phyloP scores from a whole-genome alignment of 2,329 filamentous ascomycete species.

The Didymella pinodella region DNA sequence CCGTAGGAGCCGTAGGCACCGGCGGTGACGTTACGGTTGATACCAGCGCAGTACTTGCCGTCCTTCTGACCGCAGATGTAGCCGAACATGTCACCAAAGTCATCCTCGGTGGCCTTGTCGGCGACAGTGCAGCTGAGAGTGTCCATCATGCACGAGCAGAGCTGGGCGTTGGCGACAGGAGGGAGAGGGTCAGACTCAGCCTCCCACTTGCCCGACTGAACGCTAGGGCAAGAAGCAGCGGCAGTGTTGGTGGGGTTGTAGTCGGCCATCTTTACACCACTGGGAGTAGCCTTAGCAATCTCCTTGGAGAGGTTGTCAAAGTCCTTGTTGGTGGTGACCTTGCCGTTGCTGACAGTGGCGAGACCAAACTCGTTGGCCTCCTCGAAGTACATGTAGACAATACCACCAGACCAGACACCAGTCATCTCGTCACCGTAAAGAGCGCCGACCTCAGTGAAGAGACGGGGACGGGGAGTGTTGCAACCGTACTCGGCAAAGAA shows the following conservation, averaged over 20 bases:
- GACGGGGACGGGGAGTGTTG: slow-evolving; percentile 76
- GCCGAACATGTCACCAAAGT: slow-evolving; percentile 74
- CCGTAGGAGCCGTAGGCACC: slow-evolving; percentile 79
- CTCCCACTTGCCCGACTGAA: slow-evolving; percentile 69
- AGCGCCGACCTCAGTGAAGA: slow-evolving; percentile 83
- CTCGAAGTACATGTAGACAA: slow-evolving; percentile 99
- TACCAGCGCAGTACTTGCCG: slow-evolving; percentile 69
- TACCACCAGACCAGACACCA: slow-evolving; percentile 88
- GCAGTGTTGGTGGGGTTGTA: slow-evolving; percentile 80
- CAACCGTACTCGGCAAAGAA: slow-evolving; percentile 99
- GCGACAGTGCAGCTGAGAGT: slow-evolving; percentile 75
- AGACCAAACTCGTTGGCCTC: slow-evolving; percentile 90
- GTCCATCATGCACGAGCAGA: slow-evolving; percentile 87
- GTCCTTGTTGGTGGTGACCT: slow-evolving; percentile 68
- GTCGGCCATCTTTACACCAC: slow-evolving; percentile 67
- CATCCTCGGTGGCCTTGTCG: slow-evolving; percentile 61
- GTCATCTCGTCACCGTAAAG: slow-evolving; percentile 86
- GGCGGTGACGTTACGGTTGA: slow-evolving; percentile 70
- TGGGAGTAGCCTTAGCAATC: slow-evolving; percentile 72
- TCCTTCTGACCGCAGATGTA: slow-evolving; percentile 70
- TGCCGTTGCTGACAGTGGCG: slow-evolving; percentile 65
- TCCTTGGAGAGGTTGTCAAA: slow-evolving; percentile 69
- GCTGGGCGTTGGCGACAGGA: slow-evolving; percentile 76
- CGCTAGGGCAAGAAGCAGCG: slow-evolving; percentile 73
- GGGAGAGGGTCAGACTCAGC: slow-evolving; percentile 74